Evolutionary conservation across 1,284 basidiomycete species (phyloP).

Genomic region (Pseudozyma flocculosa): DNA sequence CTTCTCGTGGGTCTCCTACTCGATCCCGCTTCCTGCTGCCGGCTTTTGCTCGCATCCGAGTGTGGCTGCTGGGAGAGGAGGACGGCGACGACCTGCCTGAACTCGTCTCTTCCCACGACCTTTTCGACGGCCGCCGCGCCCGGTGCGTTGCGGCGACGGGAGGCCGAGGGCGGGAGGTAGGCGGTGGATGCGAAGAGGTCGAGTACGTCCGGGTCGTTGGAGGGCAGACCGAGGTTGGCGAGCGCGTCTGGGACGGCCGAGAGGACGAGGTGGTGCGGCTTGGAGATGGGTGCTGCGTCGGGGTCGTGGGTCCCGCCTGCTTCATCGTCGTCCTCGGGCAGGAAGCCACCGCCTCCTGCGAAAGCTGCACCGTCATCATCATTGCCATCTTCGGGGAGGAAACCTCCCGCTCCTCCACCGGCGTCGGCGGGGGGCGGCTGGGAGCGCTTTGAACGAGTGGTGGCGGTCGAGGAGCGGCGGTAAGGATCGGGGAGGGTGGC

Average conservation of each 20-base stretch:
- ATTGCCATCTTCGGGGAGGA: conserved; percentile 11
- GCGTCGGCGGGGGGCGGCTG: too few species aligned
- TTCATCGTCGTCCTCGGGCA: conserved; percentile 4
- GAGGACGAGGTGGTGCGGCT: conserved; percentile 29
- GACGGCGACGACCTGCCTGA: conserved; percentile 30
- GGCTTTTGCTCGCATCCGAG: too few species aligned
- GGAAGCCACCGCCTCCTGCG: conserved; percentile 10
- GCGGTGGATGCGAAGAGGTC: conserved; percentile 32
- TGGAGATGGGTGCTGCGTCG: background rate
- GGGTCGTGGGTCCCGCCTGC: background rate
- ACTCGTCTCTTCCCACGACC: conserved; percentile 35
- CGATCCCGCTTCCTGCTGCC: background rate
- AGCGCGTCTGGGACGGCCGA: conserved; percentile 34
- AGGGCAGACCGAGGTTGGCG: conserved; percentile 27
- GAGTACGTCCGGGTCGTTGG: conserved; percentile 26
- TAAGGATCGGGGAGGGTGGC: conserved; percentile 32
- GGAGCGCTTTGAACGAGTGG: background rate
- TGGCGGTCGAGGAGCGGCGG: conserved; percentile 1
- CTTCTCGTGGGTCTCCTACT: conserved; percentile 12
- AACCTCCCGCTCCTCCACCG: conserved; percentile 19
- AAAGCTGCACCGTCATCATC: background rate
- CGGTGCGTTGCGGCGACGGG: conserved; percentile 5
- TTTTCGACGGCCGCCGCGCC: conserved; percentile 19
- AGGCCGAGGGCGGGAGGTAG: conserved; percentile 15
- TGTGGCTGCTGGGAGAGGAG: conserved; percentile 25